phyloP scores from a whole-genome alignment of 352 stramenopile species.

The Phytophthora cajani region DNA sequence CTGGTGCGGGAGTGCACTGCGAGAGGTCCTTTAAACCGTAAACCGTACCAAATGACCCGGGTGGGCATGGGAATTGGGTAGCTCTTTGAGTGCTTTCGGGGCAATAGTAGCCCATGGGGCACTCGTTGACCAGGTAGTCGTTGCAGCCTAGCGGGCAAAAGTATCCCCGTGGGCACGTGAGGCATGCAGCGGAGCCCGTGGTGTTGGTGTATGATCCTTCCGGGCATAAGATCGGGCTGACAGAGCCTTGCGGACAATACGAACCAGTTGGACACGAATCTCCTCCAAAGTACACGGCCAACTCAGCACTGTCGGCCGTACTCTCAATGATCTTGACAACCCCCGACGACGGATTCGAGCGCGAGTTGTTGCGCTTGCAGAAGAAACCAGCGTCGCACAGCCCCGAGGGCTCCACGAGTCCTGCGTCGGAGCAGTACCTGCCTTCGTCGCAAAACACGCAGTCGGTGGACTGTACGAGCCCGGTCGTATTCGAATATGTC shows the following conservation, averaged over 20 bases:
- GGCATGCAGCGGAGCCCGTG: conserved; percentile 35
- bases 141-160: conserved; percentile 57
- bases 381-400: conserved; percentile 49
- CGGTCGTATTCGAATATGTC: conserved; percentile 64
- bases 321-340: conserved; percentile 22
- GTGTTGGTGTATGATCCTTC: conserved; percentile 53
- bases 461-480: conserved; percentile 45
- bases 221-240: conserved; percentile 38
- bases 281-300: conserved; percentile 34
- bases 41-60: conserved; percentile 73
- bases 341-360: conserved; percentile 43
- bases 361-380: conserved; percentile 62
- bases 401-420: conserved; percentile 46
- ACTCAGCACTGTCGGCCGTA: conserved; percentile 10
- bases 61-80: conserved; percentile 73
- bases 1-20: conserved; percentile 74
- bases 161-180: conserved; percentile 44
- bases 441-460: conserved; percentile 73
- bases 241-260: conserved; percentile 58
- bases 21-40: conserved; percentile 35
- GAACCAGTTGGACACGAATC: conserved; percentile 52
- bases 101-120: conserved; percentile 87
- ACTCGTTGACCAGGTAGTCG: conserved; percentile 57
- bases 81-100: conserved; percentile 60
- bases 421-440: conserved; percentile 45